These are phyloP conservation scores for Silene conica DNA, from an alignment of 148 eudicot genomes.

Conservation along the genomic window DNA sequence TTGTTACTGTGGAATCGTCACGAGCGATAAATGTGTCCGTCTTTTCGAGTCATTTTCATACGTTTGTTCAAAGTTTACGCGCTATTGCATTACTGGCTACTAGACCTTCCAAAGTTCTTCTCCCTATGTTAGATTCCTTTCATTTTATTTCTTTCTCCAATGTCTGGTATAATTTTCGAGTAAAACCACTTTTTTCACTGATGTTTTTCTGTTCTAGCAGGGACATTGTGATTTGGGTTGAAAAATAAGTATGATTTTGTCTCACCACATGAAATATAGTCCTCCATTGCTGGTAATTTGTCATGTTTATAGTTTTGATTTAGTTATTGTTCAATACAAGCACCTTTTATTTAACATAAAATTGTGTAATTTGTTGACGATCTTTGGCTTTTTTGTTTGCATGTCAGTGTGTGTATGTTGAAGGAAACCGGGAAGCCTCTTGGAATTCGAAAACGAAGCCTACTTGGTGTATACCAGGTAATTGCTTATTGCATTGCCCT, in stretches of 20 bases:
- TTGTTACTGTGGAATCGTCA: too few species aligned
- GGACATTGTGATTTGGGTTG: background rate
- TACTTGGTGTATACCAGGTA: constrained; percentile 14
- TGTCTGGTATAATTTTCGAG: background rate
- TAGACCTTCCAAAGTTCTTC: too few species aligned
- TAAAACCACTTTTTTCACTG: background rate
- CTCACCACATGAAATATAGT: background rate
- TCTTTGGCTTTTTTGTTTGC: background rate
- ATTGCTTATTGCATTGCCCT: background rate
- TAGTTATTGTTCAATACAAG: background rate
- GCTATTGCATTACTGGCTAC: too few species aligned
- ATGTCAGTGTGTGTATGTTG: background rate
- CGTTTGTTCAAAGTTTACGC: too few species aligned
- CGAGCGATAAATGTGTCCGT: too few species aligned
- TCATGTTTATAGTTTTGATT: background rate
- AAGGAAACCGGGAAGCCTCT: constrained; percentile 1
- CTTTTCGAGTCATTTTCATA: too few species aligned
- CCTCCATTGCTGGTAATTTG: background rate
- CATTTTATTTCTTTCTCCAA: too few species aligned
- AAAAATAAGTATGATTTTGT: background rate
- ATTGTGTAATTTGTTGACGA: background rate
- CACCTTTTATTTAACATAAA: background rate
- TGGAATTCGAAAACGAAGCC: background rate
- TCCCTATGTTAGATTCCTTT: too few species aligned
- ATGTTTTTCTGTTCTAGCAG: background rate